phyloP scores from a whole-genome alignment of 306 rosid genomes.

The Cucurbita argyrosperma region DNA sequence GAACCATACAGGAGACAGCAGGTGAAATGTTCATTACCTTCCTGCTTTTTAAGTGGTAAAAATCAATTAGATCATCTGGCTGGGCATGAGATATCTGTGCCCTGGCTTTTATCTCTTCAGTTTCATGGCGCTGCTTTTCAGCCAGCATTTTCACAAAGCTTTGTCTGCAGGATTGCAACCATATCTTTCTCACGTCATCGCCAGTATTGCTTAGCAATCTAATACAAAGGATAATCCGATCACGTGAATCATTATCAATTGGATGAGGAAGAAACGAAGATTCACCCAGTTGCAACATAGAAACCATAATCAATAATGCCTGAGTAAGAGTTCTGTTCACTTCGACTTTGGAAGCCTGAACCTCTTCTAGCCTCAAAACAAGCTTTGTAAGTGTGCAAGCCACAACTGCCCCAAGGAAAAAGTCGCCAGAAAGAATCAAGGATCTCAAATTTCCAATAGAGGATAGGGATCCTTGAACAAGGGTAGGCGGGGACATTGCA shows the following conservation, averaged over 20 bases:
- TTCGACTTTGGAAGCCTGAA: conserved; percentile 72
- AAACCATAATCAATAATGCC: conserved; percentile 67
- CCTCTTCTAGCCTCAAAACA: conserved; percentile 80
- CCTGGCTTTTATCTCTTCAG: conserved; percentile 72
- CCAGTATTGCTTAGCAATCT: conserved; percentile 63
- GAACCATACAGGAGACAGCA: conserved; percentile 2
- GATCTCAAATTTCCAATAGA: conserved; percentile 84
- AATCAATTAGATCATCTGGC: conserved; percentile 95
- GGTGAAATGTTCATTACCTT: conserved; percentile 39
- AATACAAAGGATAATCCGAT: conserved; percentile 74
- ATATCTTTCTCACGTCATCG: conserved; percentile 61
- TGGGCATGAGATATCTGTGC: conserved; percentile 84
- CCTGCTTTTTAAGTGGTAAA: conserved; percentile 95
- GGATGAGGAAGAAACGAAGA: conserved; percentile 81
- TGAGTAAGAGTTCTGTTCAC: conserved; percentile 55
- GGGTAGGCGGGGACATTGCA: conserved; percentile 73
- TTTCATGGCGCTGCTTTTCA: conserved; percentile 78
- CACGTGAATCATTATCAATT: conserved; percentile 75
- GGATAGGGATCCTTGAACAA: conserved; percentile 62
- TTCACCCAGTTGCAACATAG: conserved; percentile 84
- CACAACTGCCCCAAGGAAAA: conserved; percentile 81
- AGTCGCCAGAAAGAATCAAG: conserved; percentile 79
- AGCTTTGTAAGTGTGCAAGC: conserved; percentile 86
- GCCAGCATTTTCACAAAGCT: conserved; percentile 95
- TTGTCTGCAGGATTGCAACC: conserved; percentile 82